Base-by-base conservation (phyloP, 352 stramenopile genomes). In the Phytopythium kandeliae region DNA sequence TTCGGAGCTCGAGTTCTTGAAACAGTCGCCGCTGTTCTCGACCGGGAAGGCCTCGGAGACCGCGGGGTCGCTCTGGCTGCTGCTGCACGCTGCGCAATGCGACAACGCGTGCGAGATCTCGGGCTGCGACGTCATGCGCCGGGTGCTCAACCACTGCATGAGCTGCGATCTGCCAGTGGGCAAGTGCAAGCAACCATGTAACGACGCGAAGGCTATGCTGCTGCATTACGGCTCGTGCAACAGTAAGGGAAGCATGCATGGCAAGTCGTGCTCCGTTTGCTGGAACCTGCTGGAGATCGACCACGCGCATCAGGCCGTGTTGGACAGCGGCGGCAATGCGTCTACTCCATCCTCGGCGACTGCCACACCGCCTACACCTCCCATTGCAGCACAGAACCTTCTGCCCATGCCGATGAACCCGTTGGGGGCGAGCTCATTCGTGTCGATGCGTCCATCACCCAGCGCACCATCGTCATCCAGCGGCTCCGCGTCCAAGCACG, bases 161-260 rank as follows among this genome's bases (percentile, higher is more conserved):
- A 61, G 65, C 17, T 90, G 79, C 41, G 74, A 90, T 28, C 48
- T 71, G 6, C 48, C 71, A 4, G 53, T 90, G n/a, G 77, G 74
- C 11, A 76, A 71, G 36, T 90, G 79, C 60, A 76, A 74, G 28
- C 70, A 82, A 35, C 66, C 73, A 1, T 90, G 79, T 49, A 88
- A 90, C 51, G 79, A 88, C 44, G 79, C 77, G 13, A 90, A 88
- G 65, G 71, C 74, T 1, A 90, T 90, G 74, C 57, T 88, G 28
- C 59, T 90, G 1, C 79, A 90, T 50, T 76, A 85, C 42, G 79
- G 64, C 0, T 83, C 74, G 3, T 90, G 78, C 31, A 68, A 69
- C 48, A 65, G 58, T 47, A 63, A 71, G 26, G 67, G 64, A 12
- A 71, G 62, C 31, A 74, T 69, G 55, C 68, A 80, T 34, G 59